Evolutionary conservation across 1,139 yeast genomes (phyloP).

Genomic region (Suhomyces anneliseae): DNA sequence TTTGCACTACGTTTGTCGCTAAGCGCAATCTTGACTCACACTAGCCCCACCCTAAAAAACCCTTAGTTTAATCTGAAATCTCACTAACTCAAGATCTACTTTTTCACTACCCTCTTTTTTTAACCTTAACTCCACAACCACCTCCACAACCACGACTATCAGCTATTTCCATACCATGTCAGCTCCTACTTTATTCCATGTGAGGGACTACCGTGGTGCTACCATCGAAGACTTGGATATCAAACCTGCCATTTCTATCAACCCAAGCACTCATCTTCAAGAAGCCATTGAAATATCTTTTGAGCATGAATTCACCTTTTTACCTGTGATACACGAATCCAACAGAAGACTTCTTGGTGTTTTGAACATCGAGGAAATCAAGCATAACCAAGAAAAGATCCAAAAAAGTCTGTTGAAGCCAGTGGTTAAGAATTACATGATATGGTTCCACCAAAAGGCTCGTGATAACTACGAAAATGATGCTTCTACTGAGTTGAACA

Average conservation of each 20-base stretch:
- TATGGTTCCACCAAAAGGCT: slow-evolving; percentile 45
- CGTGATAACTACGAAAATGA: slow-evolving; percentile 30
- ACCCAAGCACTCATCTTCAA: slow-evolving; percentile 50
- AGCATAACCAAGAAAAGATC: slow-evolving; percentile 22
- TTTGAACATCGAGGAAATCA: slow-evolving; percentile 50
- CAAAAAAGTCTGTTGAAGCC: slow-evolving; percentile 29
- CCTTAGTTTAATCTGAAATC: no score
- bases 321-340: slow-evolving; percentile 56
- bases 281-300: slow-evolving; percentile 52
- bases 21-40: no score
- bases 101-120: neutral
- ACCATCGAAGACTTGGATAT: slow-evolving; percentile 64
- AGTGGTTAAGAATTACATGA: slow-evolving; percentile 40
- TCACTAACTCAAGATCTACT: no score
- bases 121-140: neutral
- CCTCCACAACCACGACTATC: neutral
- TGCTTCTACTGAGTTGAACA: slow-evolving; percentile 10
- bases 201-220: slow-evolving; percentile 50
- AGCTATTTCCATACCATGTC: neutral
- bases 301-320: slow-evolving; percentile 56
- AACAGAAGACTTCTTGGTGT: slow-evolving; percentile 56
- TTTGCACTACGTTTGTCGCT: no score
- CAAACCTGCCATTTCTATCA: slow-evolving; percentile 59
- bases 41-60: no score
- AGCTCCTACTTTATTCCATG: slow-evolving; percentile 25